Base-by-base conservation (phyloP, 371 early-diverging fungal species). In the Batkoa obscura region DNA sequence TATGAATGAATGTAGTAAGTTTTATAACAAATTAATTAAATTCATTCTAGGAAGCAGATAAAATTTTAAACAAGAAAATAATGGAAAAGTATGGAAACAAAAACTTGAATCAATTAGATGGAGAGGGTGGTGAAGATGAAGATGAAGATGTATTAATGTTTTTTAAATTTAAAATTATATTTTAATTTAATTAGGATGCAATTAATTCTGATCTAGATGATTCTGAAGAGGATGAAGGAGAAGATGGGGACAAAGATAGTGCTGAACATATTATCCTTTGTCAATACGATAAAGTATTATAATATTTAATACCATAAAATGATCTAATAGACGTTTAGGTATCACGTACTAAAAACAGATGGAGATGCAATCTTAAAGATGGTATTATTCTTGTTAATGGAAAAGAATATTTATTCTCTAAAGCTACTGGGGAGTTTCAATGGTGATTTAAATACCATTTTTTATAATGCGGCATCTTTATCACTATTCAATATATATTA, bases 301-400 rank as follows among this genome's bases (percentile, higher is more conserved):
- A 17, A 5, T 1, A 43, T 23, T 31, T 17, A 30, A 41, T 10
- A 37, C 4, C 38, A 38, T 38, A 32, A 32, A 2, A 2, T n/a
- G 3, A 39, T 13, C 36, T 23, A n/a, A 13, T 43, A 1, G 51
- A 30, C 37, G 12, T 56, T 23, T 45, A 72, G 74, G 87, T 92
- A 34, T 80, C 81, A 15, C 80, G 95, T 58, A 88, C 88, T 59
- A 94, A 92, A 71, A 96, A 91, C 76, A 90, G 90, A 71, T 96
- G 95, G 95, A 90, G 91, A 75, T 91, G 93, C 64, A 80, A 84
- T 6, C 73, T 96, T 46, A 85, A 86, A 67, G 97, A 94, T 62
- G 97, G 97, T 32, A 88, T 96, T 60, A 84, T 90, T 72, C 66
- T 86, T 58, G 82, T 93, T 49, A 89, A 94, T 60, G 97, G 95